Conservation (phyloP, 305 asterid species). For the Solanum chacoense region DNA sequence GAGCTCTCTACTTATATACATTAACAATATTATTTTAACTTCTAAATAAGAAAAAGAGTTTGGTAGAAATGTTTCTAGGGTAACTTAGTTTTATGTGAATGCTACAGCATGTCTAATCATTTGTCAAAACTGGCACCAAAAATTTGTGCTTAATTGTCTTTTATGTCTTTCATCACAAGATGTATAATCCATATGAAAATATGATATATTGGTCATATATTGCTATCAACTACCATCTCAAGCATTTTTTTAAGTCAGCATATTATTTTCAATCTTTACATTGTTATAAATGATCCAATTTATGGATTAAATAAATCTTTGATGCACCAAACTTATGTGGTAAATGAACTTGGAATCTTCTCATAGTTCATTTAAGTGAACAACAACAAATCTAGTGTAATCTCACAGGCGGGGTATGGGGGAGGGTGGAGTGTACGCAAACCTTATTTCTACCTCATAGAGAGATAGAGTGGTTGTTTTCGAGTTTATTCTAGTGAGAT, state of each 20-base stretch:
- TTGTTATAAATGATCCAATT: neutral
- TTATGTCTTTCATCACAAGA: neutral
- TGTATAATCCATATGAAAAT: neutral
- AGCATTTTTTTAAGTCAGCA: neutral
- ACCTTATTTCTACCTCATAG: rapidly evolving
- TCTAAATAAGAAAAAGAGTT: conserved; percentile 13
- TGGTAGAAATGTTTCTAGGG: conserved; percentile 34
- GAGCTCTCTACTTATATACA: conserved; percentile 26
- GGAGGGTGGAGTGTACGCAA: rapidly evolving
- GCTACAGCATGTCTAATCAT: conserved; percentile 19
- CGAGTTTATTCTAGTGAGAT: neutral
- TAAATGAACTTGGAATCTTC: neutral
- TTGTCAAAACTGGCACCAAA: conserved; percentile 9
- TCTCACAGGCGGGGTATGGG: rapidly evolving
- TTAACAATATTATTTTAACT: neutral
- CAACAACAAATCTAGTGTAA: rapidly evolving
- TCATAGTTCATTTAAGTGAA: neutral
- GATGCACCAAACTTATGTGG: neutral
- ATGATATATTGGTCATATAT: conserved; percentile 17
- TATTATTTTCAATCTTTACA: neutral
- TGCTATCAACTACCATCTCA: conserved; percentile 7
- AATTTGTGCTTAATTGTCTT: neutral
- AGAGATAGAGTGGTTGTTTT: neutral
- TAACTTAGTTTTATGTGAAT: conserved; percentile 29
- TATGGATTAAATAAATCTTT: neutral